Conservation (phyloP, 768 basidiomycete genomes). For the Calocybe indica region DNA sequence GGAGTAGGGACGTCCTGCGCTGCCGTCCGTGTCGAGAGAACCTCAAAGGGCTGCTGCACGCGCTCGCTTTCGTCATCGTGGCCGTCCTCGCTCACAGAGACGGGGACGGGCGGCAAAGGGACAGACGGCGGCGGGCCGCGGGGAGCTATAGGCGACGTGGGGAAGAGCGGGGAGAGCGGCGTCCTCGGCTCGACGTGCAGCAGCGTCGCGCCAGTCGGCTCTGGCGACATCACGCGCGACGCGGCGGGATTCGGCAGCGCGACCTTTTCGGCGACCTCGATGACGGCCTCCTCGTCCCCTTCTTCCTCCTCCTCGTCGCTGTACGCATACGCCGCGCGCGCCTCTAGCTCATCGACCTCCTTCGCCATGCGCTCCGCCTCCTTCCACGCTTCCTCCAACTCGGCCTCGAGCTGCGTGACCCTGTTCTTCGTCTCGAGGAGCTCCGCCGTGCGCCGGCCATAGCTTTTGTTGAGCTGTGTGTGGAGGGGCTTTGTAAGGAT, state of each 20-base stretch:
- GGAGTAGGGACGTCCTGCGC: too few relatives aligned
- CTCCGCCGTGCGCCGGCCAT: conserved; percentile 58
- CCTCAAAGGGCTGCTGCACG: background rate
- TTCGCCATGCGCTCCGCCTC: conserved; percentile 68
- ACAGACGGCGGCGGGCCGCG: too few relatives aligned
- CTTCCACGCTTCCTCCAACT: conserved; percentile 77
- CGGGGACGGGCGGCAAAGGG: too few relatives aligned
- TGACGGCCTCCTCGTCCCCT: conserved; percentile 25
- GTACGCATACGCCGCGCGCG: conserved; percentile 16
- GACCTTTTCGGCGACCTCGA: conserved; percentile 42
- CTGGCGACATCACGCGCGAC: conserved; percentile 5
- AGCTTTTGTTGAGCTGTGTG: conserved; percentile 59
- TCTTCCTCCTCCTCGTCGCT: conserved; percentile 24
- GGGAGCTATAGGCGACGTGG: too few relatives aligned
- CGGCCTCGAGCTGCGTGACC: conserved; percentile 55
- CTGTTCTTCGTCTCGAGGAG: conserved; percentile 39
- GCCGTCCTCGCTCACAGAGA: too few relatives aligned
- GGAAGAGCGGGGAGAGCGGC: conserved; percentile 8
- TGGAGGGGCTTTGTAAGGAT: conserved; percentile 1
- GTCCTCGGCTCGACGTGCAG: conserved; percentile 10
- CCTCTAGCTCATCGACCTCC: conserved; percentile 64
- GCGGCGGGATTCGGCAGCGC: conserved; percentile 25
- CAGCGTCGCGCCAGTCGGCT: conserved; percentile 7
- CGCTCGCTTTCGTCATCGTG: too few relatives aligned
- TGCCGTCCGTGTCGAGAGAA: too few relatives aligned